phyloP scores from a whole-genome alignment of 2,329 filamentous ascomycete genomes.

The Hypoxylon sp. region DNA sequence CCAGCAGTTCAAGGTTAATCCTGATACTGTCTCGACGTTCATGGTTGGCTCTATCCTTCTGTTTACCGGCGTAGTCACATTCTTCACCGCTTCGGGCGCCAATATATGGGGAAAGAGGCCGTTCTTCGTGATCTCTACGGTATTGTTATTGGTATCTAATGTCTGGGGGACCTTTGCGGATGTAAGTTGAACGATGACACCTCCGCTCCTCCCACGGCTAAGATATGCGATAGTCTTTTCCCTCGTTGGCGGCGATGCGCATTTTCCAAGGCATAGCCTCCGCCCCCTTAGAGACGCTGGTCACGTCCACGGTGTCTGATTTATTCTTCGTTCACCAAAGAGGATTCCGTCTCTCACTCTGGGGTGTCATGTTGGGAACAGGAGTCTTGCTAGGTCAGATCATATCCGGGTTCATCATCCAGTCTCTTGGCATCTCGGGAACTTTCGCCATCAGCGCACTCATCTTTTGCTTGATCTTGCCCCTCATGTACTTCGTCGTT shows the following conservation, averaged over 20 bases:
- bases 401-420: constrained; percentile 56
- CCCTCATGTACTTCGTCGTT: constrained; percentile 59
- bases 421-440: constrained; percentile 52
- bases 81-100: constrained; percentile 45
- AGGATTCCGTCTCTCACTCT: constrained; percentile 43
- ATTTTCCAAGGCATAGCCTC: constrained; percentile 45
- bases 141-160: constrained; percentile 42
- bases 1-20: constrained; percentile 38
- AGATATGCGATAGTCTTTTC: constrained; percentile 37
- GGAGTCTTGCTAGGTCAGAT: constrained; percentile 54
- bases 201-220: not conserved
- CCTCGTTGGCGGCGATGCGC: constrained; percentile 45
- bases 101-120: constrained; percentile 47
- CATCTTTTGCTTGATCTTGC: constrained; percentile 57
- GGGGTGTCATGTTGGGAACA: constrained; percentile 42
- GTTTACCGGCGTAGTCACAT: constrained; percentile 42
- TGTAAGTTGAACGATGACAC: constrained; percentile 21
- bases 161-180: constrained; percentile 46
- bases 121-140: constrained; percentile 46
- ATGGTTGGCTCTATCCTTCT: constrained; percentile 45
- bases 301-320: constrained; percentile 46
- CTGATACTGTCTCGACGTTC: constrained; percentile 40
- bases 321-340: constrained; percentile 46
- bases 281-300: constrained; percentile 44
- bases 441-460: constrained; percentile 56